Evolutionary conservation across 306 rosid genomes (phyloP).

Genomic region (Rosa rugosa): DNA sequence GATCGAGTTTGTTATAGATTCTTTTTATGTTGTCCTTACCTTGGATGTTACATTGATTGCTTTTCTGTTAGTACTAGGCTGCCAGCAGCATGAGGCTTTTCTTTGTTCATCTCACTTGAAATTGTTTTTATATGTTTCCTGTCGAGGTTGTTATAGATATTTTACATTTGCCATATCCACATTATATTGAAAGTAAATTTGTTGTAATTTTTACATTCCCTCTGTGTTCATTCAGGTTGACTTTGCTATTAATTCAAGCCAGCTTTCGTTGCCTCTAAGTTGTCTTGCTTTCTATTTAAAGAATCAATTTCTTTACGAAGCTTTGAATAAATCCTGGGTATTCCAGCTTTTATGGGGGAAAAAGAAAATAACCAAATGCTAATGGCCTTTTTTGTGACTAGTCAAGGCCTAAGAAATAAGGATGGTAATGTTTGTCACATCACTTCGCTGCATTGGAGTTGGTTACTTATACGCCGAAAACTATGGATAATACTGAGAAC

Average conservation of each 20-base stretch:
- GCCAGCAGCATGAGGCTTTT: slow-evolving; percentile 14
- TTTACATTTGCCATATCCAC: neutral
- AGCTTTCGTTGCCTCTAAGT: neutral
- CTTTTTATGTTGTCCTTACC: slow-evolving; percentile 38
- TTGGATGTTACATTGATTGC: slow-evolving; percentile 38
- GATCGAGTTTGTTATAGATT: neutral
- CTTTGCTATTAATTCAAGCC: neutral
- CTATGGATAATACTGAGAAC: neutral
- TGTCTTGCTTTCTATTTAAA: neutral
- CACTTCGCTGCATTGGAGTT: neutral
- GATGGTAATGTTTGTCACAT: neutral
- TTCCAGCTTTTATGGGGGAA: no score
- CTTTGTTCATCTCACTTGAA: neutral
- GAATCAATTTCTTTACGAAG: neutral
- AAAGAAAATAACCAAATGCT: neutral
- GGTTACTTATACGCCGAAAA: neutral
- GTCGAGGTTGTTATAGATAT: neutral
- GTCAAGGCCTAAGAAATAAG: neutral
- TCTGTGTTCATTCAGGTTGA: neutral
- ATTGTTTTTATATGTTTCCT: neutral
- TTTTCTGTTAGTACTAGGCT: neutral
- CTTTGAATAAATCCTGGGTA: neutral
- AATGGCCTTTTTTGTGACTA: neutral
- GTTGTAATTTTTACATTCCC: neutral
- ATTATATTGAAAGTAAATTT: slow-evolving; percentile 4